Evolutionary conservation across 1,139 yeast genomes (phyloP).

Genomic region (Magnusiomyces tetraspermus): DNA sequence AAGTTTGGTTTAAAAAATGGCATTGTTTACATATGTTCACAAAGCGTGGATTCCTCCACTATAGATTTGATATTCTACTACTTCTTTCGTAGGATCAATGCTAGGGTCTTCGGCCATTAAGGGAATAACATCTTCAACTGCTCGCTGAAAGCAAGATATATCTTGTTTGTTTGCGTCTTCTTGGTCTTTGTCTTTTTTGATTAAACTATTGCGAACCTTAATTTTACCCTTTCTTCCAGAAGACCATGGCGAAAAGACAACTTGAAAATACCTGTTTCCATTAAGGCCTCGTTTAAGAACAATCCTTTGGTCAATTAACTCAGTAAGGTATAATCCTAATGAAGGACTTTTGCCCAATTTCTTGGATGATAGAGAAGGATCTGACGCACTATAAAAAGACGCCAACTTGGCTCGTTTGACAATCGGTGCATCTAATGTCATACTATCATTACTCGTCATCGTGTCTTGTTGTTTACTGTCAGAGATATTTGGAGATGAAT

Average conservation of each 20-base stretch:
- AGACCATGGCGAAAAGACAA: constrained; percentile 1
- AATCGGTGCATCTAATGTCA: not conserved
- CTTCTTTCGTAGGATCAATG: not conserved
- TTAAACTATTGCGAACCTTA: too few species aligned
- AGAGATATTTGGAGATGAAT: too few species aligned
- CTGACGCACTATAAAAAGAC: not conserved
- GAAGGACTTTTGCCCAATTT: constrained; percentile 31
- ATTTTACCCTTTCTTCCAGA: not conserved
- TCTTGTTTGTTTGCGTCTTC: not conserved
- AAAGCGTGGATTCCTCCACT: not conserved
- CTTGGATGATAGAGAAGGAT: not conserved
- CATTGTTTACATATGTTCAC: too few species aligned
- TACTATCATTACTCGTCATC: not conserved
- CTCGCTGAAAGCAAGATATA: not conserved
- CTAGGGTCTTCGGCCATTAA: not conserved
- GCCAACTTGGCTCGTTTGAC: not conserved
- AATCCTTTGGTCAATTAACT: constrained; percentile 34
- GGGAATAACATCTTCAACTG: not conserved
- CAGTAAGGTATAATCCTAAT: constrained; percentile 40
- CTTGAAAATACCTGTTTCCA: not conserved
- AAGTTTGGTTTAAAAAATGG: too few species aligned
- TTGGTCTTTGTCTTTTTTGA: not conserved
- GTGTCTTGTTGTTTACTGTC: not conserved
- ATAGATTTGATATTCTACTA: not conserved
- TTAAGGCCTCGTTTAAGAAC: constrained; percentile 29